These are phyloP conservation scores for Rhodotorula taiwanensis DNA, from an alignment of 768 basidiomycete genomes.

Conservation along the genomic window DNA sequence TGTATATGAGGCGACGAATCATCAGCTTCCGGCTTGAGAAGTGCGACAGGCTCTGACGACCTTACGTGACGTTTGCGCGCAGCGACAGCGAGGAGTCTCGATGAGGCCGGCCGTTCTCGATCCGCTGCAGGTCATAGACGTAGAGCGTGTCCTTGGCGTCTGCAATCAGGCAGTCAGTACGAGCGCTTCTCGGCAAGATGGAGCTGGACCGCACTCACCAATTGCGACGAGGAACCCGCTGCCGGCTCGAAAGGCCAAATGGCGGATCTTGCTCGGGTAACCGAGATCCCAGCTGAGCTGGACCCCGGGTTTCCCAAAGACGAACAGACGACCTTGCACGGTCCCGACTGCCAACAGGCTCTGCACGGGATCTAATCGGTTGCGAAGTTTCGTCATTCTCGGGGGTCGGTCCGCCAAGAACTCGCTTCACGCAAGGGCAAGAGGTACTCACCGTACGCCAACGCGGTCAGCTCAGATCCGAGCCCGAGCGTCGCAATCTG, in stretches of 20 bases:
- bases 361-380: conserved; percentile 45
- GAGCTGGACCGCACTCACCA: conserved; percentile 48
- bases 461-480: too few relatives aligned
- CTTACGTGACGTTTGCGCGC: conserved; percentile 28
- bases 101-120: conserved; percentile 34
- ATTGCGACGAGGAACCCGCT: conserved; percentile 57
- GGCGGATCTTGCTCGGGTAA: conserved; percentile 51
- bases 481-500: too few relatives aligned
- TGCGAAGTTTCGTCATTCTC: too few relatives aligned
- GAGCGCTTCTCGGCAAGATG: conserved; percentile 5
- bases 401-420: too few relatives aligned
- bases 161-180: conserved; percentile 43
- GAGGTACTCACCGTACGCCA: too few relatives aligned
- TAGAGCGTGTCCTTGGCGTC: conserved; percentile 43
- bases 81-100: conserved; percentile 36
- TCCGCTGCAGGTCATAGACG: conserved; percentile 35
- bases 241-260: conserved; percentile 58
- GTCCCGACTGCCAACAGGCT: conserved; percentile 53
- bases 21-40: background rate
- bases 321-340: conserved; percentile 55
- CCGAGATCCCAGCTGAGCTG: conserved; percentile 52
- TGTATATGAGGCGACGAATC: too few relatives aligned
- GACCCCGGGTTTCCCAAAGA: conserved; percentile 66
- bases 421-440: too few relatives aligned
- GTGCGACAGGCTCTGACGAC: background rate